Percentiles rank a stretch among this genome's conserved stretches.
Evolutionary conservation across 306 rosid genomes (phyloP).

Genomic region (Leucaena leucocephala): DNA sequence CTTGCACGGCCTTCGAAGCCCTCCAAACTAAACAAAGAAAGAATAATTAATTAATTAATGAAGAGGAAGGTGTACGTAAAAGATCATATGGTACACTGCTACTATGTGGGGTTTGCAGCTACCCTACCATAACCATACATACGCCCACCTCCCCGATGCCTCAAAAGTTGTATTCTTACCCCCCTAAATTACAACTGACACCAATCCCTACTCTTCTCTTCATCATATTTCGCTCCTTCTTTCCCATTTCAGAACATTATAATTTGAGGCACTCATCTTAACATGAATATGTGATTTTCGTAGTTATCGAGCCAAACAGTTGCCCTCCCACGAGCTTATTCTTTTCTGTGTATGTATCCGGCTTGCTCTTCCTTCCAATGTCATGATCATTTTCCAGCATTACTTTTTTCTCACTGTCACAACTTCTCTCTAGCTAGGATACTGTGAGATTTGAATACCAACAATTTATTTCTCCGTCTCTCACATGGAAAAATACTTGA

Average conservation of each 20-base stretch:
- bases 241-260: no score
- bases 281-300: not conserved
- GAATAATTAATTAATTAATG: not conserved
- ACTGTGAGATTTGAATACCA: not conserved
- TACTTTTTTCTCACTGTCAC: not conserved
- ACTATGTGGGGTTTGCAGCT: constrained; percentile 2
- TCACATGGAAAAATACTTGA: constrained; percentile 4
- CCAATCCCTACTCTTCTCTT: not conserved
- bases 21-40: not conserved
- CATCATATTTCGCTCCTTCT: not conserved
- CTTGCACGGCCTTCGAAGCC: not conserved
- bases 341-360: not conserved
- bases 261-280: not conserved
- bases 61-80: not conserved
- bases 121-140: not conserved
- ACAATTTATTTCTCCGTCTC: not conserved
- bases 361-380: no score
- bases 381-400: not conserved
- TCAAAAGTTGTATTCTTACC: not conserved
- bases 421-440: not conserved
- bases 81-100: not conserved
- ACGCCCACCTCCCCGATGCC: not conserved
- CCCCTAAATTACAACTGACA: not conserved
- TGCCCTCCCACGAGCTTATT: not conserved
- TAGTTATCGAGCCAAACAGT: not conserved